phyloP scores from a whole-genome alignment of 1,139 yeast species.

The Suhomyces panamericanus region DNA sequence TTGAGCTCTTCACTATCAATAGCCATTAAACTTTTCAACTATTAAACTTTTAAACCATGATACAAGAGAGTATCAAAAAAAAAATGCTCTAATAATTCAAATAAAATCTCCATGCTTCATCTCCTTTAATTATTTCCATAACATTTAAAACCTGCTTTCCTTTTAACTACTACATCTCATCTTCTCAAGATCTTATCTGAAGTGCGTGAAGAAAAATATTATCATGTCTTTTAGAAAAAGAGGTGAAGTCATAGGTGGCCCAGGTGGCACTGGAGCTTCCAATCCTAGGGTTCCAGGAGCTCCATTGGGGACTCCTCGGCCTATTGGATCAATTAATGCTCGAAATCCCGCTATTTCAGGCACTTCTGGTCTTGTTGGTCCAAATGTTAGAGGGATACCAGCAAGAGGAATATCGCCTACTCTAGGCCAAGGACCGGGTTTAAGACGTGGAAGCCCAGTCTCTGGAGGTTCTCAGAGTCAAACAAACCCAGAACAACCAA shows the following conservation, averaged over 20 bases:
- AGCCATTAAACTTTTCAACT: too few species aligned
- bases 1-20: too few species aligned
- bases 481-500: neutral
- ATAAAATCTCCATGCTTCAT: too few species aligned
- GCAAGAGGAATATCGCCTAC: conserved; percentile 1
- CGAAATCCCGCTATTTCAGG: neutral
- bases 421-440: conserved; percentile 1
- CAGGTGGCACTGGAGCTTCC: neutral
- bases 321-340: conserved; percentile 8
- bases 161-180: neutral
- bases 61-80: too few species aligned
- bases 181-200: neutral
- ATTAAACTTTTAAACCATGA: too few species aligned
- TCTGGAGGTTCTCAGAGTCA: conserved; percentile 13
- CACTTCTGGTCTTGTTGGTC: neutral
- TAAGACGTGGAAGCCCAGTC: neutral
- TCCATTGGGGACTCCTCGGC: conserved; percentile 5
- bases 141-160: too few species aligned
- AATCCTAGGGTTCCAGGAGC: conserved; percentile 1
- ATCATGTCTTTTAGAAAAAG: conserved; percentile 71
- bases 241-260: conserved; percentile 54
- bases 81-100: too few species aligned
- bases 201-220: neutral
- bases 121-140: too few species aligned
- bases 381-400: neutral